Conservation (phyloP, 164 flowering plant genomes). For the Brasenia schreberi region DNA sequence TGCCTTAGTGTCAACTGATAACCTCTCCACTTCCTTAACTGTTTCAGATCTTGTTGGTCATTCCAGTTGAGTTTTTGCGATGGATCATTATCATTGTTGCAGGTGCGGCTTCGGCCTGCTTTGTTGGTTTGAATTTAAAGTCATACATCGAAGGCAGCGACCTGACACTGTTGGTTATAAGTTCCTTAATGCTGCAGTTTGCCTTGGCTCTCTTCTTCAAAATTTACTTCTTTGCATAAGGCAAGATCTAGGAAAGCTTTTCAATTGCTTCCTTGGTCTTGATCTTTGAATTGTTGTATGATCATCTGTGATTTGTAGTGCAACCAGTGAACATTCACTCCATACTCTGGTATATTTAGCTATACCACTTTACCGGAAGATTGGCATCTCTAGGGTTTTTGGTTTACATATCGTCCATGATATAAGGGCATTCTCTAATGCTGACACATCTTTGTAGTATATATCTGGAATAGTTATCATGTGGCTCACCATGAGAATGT, state of each 20-base stretch:
- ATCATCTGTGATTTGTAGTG: background rate
- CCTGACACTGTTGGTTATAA: constrained; percentile 34
- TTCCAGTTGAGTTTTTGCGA: constrained; percentile 70
- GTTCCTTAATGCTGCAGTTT: constrained; percentile 67
- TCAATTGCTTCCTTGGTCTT: background rate
- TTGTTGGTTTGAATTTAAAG: constrained; percentile 62
- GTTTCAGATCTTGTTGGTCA: constrained; percentile 60
- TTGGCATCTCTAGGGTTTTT: too few species aligned
- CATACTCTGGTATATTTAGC: background rate
- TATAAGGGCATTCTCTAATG: too few species aligned
- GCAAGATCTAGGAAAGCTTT: background rate
- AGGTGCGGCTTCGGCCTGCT: constrained; percentile 66
- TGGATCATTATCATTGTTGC: constrained; percentile 61
- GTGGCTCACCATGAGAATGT: too few species aligned
- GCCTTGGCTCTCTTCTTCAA: constrained; percentile 82
- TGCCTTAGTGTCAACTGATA: background rate
- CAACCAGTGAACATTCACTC: background rate
- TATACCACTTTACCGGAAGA: too few species aligned
- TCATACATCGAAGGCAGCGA: constrained; percentile 40
- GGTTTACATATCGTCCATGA: too few species aligned
- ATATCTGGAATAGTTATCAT: too few species aligned
- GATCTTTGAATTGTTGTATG: background rate
- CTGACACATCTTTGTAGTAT: too few species aligned
- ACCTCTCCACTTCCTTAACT: background rate
- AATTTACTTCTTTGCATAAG: constrained; percentile 63